Percentiles rank a stretch among this genome's conserved stretches.
phyloP scores from a whole-genome alignment of 148 eudicot genomes.

The Chenopodium album region DNA sequence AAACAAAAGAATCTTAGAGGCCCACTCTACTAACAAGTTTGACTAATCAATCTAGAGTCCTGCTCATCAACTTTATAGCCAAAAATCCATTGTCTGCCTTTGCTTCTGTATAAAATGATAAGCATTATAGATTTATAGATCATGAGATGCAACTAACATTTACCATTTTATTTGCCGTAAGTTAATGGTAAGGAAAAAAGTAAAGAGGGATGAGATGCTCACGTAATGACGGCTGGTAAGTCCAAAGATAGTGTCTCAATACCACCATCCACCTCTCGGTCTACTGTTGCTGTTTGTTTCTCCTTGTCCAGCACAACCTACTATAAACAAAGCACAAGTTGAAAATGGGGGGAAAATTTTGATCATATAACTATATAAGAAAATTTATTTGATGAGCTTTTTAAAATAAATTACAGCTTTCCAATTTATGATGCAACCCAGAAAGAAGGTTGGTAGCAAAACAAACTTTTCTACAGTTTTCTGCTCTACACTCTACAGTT shows the following conservation, averaged over 20 bases:
- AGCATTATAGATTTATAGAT: background rate
- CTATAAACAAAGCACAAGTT: constrained; percentile 22
- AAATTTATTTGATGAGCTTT: background rate
- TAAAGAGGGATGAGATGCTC: constrained; percentile 24
- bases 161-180: background rate
- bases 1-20: constrained; percentile 3
- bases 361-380: background rate
- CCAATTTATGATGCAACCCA: background rate
- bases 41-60: background rate
- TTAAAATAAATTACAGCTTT: background rate
- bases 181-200: background rate
- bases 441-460: background rate
- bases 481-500: background rate
- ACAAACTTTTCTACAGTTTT: too few relatives aligned
- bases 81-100: background rate
- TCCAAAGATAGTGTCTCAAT: constrained; percentile 80
- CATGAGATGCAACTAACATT: background rate
- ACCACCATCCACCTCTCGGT: constrained; percentile 98
- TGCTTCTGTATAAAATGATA: background rate
- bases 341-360: background rate
- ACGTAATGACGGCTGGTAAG: constrained; percentile 94
- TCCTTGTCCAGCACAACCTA: constrained; percentile 88
- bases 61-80: constrained; percentile 1
- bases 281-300: constrained; percentile 73
- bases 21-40: constrained; percentile 8